Conservation (phyloP, 371 early-diverging fungal species). For the Apophysomyces variabilis region DNA sequence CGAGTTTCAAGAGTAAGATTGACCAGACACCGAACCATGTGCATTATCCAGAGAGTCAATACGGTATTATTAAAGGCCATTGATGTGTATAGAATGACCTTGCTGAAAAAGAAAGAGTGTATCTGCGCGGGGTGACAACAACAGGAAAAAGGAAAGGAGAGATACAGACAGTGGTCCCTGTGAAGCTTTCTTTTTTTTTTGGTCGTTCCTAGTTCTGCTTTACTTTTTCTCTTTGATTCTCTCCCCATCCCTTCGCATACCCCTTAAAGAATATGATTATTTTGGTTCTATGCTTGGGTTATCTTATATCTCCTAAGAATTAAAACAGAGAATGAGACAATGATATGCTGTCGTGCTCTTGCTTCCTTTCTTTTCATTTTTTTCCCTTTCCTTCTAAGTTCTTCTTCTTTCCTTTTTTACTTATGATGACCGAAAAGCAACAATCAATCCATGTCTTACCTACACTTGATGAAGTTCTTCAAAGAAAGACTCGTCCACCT, state of each 20-base stretch:
- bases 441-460: slow-evolving; percentile 37
- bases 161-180: too few relatives aligned
- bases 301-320: too few relatives aligned
- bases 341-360: not conserved
- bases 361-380: not conserved
- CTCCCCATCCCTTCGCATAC: slow-evolving; percentile 6
- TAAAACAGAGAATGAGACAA: too few relatives aligned
- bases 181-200: slow-evolving; percentile 8
- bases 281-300: too few relatives aligned
- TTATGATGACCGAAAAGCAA: slow-evolving; percentile 8
- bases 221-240: slow-evolving; percentile 5
- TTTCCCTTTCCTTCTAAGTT: too few relatives aligned
- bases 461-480: slow-evolving; percentile 60
- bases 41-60: slow-evolving; percentile 51
- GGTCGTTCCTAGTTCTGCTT: not conserved
- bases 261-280: slow-evolving; percentile 1
- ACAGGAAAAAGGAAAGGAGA: too few relatives aligned
- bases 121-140: too few relatives aligned
- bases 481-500: slow-evolving; percentile 65
- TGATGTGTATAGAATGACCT: too few relatives aligned
- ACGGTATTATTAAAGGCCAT: slow-evolving; percentile 46
- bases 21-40: slow-evolving; percentile 54
- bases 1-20: slow-evolving; percentile 36
- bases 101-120: too few relatives aligned
- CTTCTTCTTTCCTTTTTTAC: not conserved